Evolutionary conservation across 1,284 basidiomycete species (phyloP).

Genomic region (Ustilago hordei): DNA sequence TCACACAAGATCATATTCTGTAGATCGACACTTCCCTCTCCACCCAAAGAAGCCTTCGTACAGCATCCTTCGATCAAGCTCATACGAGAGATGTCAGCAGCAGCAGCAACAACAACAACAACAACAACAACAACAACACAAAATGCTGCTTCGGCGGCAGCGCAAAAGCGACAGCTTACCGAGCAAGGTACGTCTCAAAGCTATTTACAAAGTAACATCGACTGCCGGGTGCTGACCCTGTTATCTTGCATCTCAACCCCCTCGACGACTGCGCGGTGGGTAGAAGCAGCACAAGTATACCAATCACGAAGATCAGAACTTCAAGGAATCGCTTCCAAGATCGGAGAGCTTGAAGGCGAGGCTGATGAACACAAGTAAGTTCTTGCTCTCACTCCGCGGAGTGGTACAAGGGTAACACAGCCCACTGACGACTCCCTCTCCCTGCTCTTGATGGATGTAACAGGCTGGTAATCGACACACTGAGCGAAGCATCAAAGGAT

Average conservation of each 20-base stretch:
- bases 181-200: slow-evolving; percentile 36
- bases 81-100: slow-evolving; percentile 23
- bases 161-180: slow-evolving; percentile 40
- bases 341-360: slow-evolving; percentile 67
- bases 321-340: slow-evolving; percentile 66
- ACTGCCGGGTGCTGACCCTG: neutral
- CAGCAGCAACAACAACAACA: slow-evolving; percentile 13
- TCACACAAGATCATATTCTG: neutral
- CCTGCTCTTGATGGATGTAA: neutral
- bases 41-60: neutral
- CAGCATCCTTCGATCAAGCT: neutral
- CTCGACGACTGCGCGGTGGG: neutral
- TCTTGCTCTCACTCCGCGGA: neutral
- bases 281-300: slow-evolving; percentile 58
- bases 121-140: slow-evolving; percentile 6
- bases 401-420: neutral
- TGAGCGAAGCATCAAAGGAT: slow-evolving; percentile 74
- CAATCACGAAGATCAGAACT: slow-evolving; percentile 62
- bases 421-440: neutral
- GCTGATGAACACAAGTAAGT: slow-evolving; percentile 68
- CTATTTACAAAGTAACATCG: neutral
- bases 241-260: neutral
- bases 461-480: slow-evolving; percentile 88
- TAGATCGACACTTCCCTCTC: slow-evolving; percentile 19
- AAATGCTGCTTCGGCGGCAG: slow-evolving; percentile 22